Evolutionary conservation across 1,139 yeast species (phyloP), one percentile per base, ranked within the genome.

Genomic region (Hyphopichia burtonii): DNA sequence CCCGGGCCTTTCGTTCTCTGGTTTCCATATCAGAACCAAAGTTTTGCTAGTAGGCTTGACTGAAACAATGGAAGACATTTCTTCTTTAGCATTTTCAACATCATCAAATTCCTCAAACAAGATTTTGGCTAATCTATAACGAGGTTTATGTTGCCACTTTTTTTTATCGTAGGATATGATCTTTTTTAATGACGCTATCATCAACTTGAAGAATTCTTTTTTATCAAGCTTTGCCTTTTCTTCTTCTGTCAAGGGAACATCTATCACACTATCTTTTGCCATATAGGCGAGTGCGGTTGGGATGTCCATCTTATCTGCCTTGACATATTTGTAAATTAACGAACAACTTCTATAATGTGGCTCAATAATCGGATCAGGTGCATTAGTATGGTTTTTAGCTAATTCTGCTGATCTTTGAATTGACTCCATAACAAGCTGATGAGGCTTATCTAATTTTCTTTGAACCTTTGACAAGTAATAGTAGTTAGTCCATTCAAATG

Each of bases 141-240:
- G 74, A 1, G 97, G 95, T 41, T 86, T 78, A 55, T 93, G 99
- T 41, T 90, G 96, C 97, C 97, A 90, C 43, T 82, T 88, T 58
- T 83, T 86, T 60, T 86, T 90, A 58, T 93, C 98, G 18, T 77
- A 67, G 0, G 68, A 47, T 18, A 77, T 64, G 7, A 90, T 57
- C 36, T 56, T 61, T 31, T 53, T 58, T 16, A 74, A 56, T 18
- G 70, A 56, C 2, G 45, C 44, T 2, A 69, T 49, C 3, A 71
- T 52, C 2, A 54, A 41, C 11, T 52, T 44, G 42, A 52, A 63
- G 39, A 66, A 61, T 3, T 47, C 44, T 54, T 64, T 37, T 2
- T 47, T 47, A 39, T 56, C 59, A 38, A 70, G 59, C 3, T 41
- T 41, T 7, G n/a, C 47, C 18, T 44, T 44, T 22, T 45, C 52